A percentile compares a stretch with the other conserved stretches of the same genome.
Evolutionary conservation across 176 grass and related monocot genomes (phyloP).

Genomic region (Eleusine coracana): DNA sequence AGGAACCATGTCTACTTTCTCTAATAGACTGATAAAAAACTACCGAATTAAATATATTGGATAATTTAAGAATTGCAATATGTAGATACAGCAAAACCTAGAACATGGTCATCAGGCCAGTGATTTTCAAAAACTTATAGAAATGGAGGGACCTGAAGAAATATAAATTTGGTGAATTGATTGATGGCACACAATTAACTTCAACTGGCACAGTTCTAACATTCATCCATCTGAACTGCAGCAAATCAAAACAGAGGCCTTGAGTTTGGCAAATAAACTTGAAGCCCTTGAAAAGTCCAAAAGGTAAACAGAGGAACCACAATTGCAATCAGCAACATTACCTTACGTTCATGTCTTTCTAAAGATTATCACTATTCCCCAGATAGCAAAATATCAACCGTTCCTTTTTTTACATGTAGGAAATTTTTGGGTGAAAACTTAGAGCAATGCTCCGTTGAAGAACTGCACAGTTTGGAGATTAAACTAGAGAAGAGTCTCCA

Average conservation of each 20-base stretch:
- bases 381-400: no score
- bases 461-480: constrained; percentile 48
- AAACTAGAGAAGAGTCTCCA: constrained; percentile 56
- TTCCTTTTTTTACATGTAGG: constrained; percentile 36
- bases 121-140: background rate
- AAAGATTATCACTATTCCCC: no score
- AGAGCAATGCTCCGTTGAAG: constrained; percentile 56
- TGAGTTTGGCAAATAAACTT: constrained; percentile 56
- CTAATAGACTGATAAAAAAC: background rate
- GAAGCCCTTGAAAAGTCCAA: constrained; percentile 63
- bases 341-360: no score
- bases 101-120: background rate
- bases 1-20: constrained; percentile 13
- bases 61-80: background rate
- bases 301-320: constrained; percentile 32
- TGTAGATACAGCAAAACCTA: background rate
- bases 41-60: background rate
- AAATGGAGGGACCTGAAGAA: background rate
- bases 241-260: constrained; percentile 55
- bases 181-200: constrained; percentile 3
- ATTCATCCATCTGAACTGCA: constrained; percentile 40
- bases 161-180: background rate
- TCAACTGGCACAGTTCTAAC: constrained; percentile 27
- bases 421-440: constrained; percentile 67
- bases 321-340: no score